Percentiles rank a stretch among this genome's conserved stretches.
These are phyloP conservation scores for Colletotrichum abscissum DNA, from an alignment of 2,329 filamentous ascomycete species.

Conservation along the genomic window DNA sequence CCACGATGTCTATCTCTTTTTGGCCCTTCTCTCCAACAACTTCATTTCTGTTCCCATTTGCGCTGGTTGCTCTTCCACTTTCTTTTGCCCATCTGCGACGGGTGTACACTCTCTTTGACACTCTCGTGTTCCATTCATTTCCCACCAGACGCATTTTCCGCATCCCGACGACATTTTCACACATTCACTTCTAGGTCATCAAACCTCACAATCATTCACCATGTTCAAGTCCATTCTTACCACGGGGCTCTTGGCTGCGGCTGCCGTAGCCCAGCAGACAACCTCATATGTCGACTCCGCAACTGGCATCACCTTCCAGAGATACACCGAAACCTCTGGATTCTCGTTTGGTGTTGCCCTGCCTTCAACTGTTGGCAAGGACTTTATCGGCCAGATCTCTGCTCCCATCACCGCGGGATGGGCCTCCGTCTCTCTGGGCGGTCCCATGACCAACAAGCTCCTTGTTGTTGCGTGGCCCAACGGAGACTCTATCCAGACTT, in stretches of 20 bases:
- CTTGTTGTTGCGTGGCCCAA: slow-evolving; percentile 58
- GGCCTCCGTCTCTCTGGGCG: slow-evolving; percentile 47
- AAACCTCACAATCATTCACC: slow-evolving; percentile 2
- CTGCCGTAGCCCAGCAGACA: slow-evolving; percentile 33
- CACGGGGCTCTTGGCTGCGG: slow-evolving; percentile 23
- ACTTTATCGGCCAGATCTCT: slow-evolving; percentile 36
- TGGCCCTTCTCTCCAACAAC: neutral
- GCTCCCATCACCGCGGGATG: slow-evolving; percentile 29
- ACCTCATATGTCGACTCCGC: slow-evolving; percentile 19
- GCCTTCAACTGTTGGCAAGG: slow-evolving; percentile 24
- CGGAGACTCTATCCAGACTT: slow-evolving; percentile 46
- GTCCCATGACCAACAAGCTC: slow-evolving; percentile 55
- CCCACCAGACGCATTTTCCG: neutral
- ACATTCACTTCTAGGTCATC: slow-evolving; percentile 5
- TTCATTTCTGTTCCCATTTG: slow-evolving; percentile 18
- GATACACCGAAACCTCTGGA: slow-evolving; percentile 23
- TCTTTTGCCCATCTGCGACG: slow-evolving; percentile 32
- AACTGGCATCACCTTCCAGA: slow-evolving; percentile 31
- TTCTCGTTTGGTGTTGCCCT: slow-evolving; percentile 31
- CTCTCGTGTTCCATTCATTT: slow-evolving; percentile 30
- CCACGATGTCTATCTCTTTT: neutral
- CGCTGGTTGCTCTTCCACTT: slow-evolving; percentile 28
- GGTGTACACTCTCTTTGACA: slow-evolving; percentile 33
- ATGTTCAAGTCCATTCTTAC: slow-evolving; percentile 32
- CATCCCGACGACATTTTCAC: neutral